Conservation (phyloP, 2,329 filamentous ascomycete genomes). For the Pseudogymnoascus sp. region DNA sequence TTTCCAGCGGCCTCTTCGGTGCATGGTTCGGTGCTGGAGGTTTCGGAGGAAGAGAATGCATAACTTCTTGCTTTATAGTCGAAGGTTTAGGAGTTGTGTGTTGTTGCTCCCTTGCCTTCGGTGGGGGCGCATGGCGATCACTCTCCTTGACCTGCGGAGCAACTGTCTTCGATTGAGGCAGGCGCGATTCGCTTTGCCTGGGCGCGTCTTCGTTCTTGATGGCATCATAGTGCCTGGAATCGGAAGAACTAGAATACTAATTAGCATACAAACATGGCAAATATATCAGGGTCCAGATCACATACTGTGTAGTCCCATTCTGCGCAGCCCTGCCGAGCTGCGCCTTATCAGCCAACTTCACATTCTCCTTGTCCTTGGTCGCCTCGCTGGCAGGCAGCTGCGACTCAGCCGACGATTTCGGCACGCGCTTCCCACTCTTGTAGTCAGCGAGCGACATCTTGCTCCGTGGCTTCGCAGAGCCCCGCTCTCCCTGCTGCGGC, state of each 20-base stretch:
- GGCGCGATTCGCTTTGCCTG: not conserved
- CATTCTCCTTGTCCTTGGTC: not conserved
- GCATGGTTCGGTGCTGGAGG: slow-evolving; percentile 3
- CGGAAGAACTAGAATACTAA: not conserved
- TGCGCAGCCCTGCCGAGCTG: not conserved
- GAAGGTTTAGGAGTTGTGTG: slow-evolving; percentile 21
- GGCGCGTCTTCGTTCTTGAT: not conserved
- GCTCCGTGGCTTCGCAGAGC: slow-evolving; percentile 21
- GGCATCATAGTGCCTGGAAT: not conserved
- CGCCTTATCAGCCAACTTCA: not conserved
- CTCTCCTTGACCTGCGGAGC: not conserved
- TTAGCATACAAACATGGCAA: not conserved
- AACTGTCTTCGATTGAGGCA: not conserved
- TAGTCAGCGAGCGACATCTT: slow-evolving; percentile 29
- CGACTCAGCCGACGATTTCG: not conserved
- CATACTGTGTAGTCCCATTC: not conserved
- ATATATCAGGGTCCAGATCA: not conserved
- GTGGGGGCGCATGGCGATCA: slow-evolving; percentile 9
- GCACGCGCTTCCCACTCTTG: slow-evolving; percentile 14
- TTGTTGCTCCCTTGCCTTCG: slow-evolving; percentile 12
- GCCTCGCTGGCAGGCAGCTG: not conserved
- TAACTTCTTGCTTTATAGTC: slow-evolving; percentile 15
- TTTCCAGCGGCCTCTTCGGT: slow-evolving; percentile 24
- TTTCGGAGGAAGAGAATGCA: not conserved
- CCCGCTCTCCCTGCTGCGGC: slow-evolving; percentile 19